A percentile compares a stretch with the other conserved stretches of the same genome.
Conservation (phyloP, 345 rosid species). For the Carallia brachiata region DNA sequence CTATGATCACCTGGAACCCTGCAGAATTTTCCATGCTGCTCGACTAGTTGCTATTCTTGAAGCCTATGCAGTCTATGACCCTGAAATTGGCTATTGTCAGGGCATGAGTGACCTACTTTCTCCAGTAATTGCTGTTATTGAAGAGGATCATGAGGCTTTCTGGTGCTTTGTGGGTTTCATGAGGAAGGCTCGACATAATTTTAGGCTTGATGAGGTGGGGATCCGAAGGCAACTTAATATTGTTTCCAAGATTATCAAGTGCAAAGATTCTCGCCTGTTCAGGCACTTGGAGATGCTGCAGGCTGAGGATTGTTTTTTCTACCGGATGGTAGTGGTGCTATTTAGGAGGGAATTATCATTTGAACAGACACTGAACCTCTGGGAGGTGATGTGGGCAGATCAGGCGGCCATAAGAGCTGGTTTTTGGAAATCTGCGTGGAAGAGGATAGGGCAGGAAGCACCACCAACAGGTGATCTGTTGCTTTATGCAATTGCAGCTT, state of each 20-base stretch:
- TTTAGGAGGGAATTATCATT: conserved; percentile 84
- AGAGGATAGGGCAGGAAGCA: conserved; percentile 68
- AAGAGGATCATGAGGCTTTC: conserved; percentile 85
- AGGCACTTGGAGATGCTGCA: conserved; percentile 83
- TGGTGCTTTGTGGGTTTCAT: conserved; percentile 97
- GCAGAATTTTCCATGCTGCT: conserved; percentile 86
- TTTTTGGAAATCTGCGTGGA: conserved; percentile 81
- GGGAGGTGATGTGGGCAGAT: conserved; percentile 99
- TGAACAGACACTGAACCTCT: conserved; percentile 79
- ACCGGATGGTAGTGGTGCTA: conserved; percentile 93
- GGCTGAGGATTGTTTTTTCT: conserved; percentile 95
- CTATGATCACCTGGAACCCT: conserved; percentile 70
- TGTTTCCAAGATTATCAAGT: conserved; percentile 83
- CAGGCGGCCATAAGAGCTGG: conserved; percentile 91
- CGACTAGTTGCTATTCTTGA: conserved; percentile 88
- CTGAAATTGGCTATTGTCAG: conserved; percentile 97
- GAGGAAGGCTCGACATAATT: conserved; percentile 95
- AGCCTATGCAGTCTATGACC: conserved; percentile 85
- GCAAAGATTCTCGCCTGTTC: conserved; percentile 85
- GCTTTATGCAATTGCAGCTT: conserved; percentile 85
- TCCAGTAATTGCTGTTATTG: conserved; percentile 70
- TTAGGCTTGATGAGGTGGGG: conserved; percentile 89
- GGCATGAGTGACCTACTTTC: conserved; percentile 98
- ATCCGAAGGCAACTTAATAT: conserved; percentile 78
- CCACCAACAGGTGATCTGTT: conserved; percentile 89